Conservation (phyloP, 2,329 filamentous ascomycete species). For the Arthrobotrys musiformis region DNA sequence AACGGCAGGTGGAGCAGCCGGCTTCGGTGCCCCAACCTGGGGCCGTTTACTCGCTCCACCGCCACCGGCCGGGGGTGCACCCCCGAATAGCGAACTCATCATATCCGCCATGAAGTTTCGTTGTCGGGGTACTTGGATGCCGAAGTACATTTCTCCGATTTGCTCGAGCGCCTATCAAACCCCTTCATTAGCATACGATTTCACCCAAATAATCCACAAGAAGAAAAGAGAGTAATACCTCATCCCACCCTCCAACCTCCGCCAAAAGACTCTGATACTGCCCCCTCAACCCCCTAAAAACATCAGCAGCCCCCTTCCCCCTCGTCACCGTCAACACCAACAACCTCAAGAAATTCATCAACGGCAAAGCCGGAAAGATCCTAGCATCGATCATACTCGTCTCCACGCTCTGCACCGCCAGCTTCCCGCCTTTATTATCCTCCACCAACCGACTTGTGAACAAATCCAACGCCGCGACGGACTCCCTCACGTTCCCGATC, state of each 20-base stretch:
- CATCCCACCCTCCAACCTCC: conserved; percentile 81
- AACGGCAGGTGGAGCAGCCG: conserved; percentile 32
- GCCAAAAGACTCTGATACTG: conserved; percentile 84
- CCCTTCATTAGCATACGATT: not conserved
- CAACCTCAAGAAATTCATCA: conserved; percentile 92
- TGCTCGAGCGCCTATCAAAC: conserved; percentile 73
- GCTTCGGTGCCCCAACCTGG: conserved; percentile 55
- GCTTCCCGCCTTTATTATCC: conserved; percentile 64
- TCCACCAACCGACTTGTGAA: conserved; percentile 75
- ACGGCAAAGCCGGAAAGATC: conserved; percentile 88
- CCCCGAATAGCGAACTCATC: conserved; percentile 83
- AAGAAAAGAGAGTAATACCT: conserved; percentile 61
- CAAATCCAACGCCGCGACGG: conserved; percentile 81
- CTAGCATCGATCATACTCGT: conserved; percentile 77
- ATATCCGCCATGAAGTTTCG: conserved; percentile 95
- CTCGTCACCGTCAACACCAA: conserved; percentile 85
- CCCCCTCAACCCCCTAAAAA: conserved; percentile 81
- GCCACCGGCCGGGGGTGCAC: conserved; percentile 64
- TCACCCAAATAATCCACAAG: conserved; percentile 8
- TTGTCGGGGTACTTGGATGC: conserved; percentile 85
- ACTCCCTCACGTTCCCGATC: conserved; percentile 87
- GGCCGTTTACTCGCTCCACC: conserved; percentile 30
- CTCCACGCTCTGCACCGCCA: conserved; percentile 75
- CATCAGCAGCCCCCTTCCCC: conserved; percentile 73
- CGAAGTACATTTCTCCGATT: conserved; percentile 97